Conservation (phyloP, 306 rosid genomes). For the Prosopis cineraria region DNA sequence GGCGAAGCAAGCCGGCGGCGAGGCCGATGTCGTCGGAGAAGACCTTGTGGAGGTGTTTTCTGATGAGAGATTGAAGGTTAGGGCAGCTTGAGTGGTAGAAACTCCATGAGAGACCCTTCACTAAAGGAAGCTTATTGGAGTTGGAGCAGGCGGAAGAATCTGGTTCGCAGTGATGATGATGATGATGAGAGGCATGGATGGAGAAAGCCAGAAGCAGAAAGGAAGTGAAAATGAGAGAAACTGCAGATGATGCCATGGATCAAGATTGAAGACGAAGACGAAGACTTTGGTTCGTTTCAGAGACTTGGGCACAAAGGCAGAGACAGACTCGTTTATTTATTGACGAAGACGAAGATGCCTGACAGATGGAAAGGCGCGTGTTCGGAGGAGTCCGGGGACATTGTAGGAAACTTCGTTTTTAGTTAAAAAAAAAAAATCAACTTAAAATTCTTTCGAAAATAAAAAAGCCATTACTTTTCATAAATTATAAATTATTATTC, state of each 20-base stretch:
- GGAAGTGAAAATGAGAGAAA: not conserved
- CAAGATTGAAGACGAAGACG: too few species aligned
- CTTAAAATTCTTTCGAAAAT: not conserved
- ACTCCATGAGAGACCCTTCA: not conserved
- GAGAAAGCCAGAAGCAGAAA: conserved; percentile 14
- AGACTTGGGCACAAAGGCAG: too few species aligned
- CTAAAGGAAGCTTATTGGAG: not conserved
- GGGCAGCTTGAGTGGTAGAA: conserved; percentile 46
- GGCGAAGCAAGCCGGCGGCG: conserved; percentile 78
- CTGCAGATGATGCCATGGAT: not conserved
- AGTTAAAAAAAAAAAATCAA: not conserved
- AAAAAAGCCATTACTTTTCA: too few species aligned
- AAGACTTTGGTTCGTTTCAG: too few species aligned
- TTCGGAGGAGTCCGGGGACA: too few species aligned
- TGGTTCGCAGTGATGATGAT: not conserved
- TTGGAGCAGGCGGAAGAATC: not conserved
- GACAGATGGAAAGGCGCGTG: not conserved
- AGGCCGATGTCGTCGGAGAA: conserved; percentile 56
- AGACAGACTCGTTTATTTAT: too few species aligned
- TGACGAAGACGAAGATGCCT: too few species aligned
- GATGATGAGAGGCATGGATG: not conserved
- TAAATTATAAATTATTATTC: too few species aligned
- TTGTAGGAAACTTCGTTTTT: too few species aligned
- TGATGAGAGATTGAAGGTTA: conserved; percentile 47
- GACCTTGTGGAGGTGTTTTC: conserved; percentile 57